These are phyloP conservation scores for Plasmodium fragile DNA, from an alignment of 169 alveolate genomes.

Conservation along the genomic window DNA sequence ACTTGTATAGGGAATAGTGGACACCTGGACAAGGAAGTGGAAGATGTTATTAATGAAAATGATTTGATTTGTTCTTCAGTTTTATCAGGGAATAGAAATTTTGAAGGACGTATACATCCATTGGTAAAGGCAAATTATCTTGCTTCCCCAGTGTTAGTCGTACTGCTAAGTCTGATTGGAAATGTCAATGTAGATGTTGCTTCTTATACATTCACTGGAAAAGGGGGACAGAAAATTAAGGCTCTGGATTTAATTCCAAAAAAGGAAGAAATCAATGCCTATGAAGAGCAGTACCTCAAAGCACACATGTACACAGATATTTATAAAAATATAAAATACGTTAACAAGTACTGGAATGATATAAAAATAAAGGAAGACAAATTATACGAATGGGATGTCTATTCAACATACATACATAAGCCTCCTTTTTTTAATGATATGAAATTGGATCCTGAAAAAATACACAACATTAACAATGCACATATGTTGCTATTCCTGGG, in stretches of 20 bases:
- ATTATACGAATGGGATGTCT: constrained; percentile 93
- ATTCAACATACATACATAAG: constrained; percentile 95
- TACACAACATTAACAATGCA: constrained; percentile 84
- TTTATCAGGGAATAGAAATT: constrained; percentile 96
- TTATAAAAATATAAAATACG: constrained; percentile 91
- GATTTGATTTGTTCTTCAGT: constrained; percentile 95
- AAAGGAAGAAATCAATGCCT: constrained; percentile 87
- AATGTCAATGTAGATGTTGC: constrained; percentile 93
- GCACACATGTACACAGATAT: constrained; percentile 94
- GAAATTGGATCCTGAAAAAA: constrained; percentile 55
- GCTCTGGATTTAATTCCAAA: constrained; percentile 95
- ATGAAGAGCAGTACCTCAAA: constrained; percentile 88
- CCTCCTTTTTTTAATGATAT: constrained; percentile 95
- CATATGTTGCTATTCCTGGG: constrained; percentile 89
- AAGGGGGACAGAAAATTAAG: constrained; percentile 91
- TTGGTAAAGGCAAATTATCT: constrained; percentile 95
- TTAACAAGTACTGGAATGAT: constrained; percentile 94
- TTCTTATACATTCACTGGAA: constrained; percentile 92
- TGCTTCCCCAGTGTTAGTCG: constrained; percentile 98
- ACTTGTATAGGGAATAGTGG: constrained; percentile 98
- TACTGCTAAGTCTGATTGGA: constrained; percentile 97
- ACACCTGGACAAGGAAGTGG: constrained; percentile 93
- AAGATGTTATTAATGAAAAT: constrained; percentile 89
- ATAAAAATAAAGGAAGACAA: constrained; percentile 91
- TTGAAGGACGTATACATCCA: constrained; percentile 97